Evolutionary conservation across 2,329 filamentous ascomycete genomes (phyloP).

Genomic region (Graphilbum fragrans): DNA sequence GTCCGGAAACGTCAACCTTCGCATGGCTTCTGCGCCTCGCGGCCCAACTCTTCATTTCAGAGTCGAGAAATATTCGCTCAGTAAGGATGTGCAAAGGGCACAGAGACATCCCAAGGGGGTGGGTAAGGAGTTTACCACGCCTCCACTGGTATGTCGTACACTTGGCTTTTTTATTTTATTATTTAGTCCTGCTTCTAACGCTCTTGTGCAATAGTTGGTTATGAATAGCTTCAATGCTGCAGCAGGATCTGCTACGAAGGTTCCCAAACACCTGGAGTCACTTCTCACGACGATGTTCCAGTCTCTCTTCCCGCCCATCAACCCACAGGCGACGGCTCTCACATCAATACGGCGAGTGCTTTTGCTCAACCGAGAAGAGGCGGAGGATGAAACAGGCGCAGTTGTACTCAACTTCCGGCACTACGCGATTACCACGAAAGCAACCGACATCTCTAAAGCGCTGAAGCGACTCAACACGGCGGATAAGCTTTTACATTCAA

Average conservation of each 20-base stretch:
- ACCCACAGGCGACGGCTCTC: constrained; percentile 78
- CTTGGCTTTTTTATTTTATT: constrained; percentile 1
- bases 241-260: constrained; percentile 48
- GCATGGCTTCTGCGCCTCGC: constrained; percentile 74
- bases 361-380: constrained; percentile 70
- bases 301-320: constrained; percentile 90
- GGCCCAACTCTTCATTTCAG: constrained; percentile 91
- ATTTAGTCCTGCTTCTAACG: constrained; percentile 10
- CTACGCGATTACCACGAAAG: constrained; percentile 86
- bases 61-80: constrained; percentile 87
- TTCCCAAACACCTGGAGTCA: constrained; percentile 90
- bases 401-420: constrained; percentile 84
- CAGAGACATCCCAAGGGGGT: constrained; percentile 73
- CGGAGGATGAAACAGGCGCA: constrained; percentile 46
- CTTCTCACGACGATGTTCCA: constrained; percentile 92
- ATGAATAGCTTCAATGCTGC: constrained; percentile 92
- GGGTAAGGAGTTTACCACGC: constrained; percentile 73
- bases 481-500: constrained; percentile 58
- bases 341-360: constrained; percentile 88
- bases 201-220: constrained; percentile 48
- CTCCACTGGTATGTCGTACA: constrained; percentile 63
- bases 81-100: constrained; percentile 76
- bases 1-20: constrained; percentile 83
- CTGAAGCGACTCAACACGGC: constrained; percentile 76
- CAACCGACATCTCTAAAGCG: constrained; percentile 72